Conservation (phyloP, 441 rosid genomes). For the Gossypium aridum region DNA sequence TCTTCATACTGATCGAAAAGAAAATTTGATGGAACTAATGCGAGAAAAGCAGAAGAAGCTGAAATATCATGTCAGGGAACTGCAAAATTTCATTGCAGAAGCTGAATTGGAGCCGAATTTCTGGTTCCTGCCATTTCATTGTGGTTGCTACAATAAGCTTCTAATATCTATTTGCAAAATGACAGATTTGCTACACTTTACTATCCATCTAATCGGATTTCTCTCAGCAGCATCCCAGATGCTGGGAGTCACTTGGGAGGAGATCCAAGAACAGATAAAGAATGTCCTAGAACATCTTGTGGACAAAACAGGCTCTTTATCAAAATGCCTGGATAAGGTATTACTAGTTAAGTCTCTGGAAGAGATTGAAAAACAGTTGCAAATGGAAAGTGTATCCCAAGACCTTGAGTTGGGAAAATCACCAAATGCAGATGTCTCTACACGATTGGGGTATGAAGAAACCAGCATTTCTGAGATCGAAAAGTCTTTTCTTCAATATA, state of each 20-base stretch:
- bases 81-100: conserved; percentile 42
- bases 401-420: conserved; percentile 48
- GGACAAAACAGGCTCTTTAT: conserved; percentile 27
- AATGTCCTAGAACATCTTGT: conserved; percentile 35
- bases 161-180: conserved; percentile 33
- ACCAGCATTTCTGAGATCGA: conserved; percentile 22
- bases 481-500: conserved; percentile 26
- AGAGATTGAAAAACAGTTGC: conserved; percentile 25
- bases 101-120: conserved; percentile 60
- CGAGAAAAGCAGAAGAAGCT: conserved; percentile 34
- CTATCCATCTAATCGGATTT: conserved; percentile 23
- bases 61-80: conserved; percentile 25
- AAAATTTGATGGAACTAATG: conserved; percentile 12
- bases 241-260: conserved; percentile 3
- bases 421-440: neutral
- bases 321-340: conserved; percentile 38
- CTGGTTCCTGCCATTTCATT: conserved; percentile 50
- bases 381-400: conserved; percentile 26
- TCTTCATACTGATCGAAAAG: conserved; percentile 24
- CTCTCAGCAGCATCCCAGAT: conserved; percentile 25
- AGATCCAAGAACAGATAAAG: conserved; percentile 20
- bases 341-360: conserved; percentile 25
- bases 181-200: conserved; percentile 37
- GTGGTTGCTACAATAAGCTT: conserved; percentile 23
- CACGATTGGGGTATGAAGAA: conserved; percentile 19